phyloP scores from a whole-genome alignment of 129 eudicot genomes.

The Lonicera japonica region DNA sequence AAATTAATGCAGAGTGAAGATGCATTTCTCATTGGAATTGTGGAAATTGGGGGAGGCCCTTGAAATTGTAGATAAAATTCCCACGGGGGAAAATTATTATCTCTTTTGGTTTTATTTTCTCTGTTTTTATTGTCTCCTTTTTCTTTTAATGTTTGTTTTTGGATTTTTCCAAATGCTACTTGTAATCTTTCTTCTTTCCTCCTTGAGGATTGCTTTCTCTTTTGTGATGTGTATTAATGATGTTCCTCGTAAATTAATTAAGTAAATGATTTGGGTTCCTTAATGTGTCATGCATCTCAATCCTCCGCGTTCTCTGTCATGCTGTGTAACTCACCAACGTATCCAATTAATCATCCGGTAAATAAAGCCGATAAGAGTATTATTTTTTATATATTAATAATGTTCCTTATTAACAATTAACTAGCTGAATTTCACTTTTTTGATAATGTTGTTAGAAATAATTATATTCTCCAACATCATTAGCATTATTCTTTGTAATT shows the following conservation, averaged over 20 bases:
- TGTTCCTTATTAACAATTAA: too few relatives aligned
- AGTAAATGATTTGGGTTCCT: not conserved
- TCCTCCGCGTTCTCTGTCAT: too few relatives aligned
- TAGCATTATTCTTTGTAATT: too few relatives aligned
- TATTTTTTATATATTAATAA: too few relatives aligned
- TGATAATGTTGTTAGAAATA: too few relatives aligned
- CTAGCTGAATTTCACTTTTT: too few relatives aligned
- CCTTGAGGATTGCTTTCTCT: not conserved
- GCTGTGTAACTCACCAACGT: too few relatives aligned
- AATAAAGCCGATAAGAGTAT: too few relatives aligned
- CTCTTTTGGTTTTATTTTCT: slow-evolving; percentile 6
- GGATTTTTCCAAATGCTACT: not conserved
- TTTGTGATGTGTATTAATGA: not conserved
- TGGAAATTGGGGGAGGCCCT: not conserved
- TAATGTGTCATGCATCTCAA: too few relatives aligned
- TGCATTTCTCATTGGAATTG: not conserved
- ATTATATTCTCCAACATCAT: too few relatives aligned
- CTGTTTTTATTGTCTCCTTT: not conserved
- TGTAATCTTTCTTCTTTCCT: not conserved
- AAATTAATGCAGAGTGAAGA: not conserved
- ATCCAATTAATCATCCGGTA: too few relatives aligned
- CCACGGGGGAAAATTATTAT: not conserved
- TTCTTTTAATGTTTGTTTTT: too few relatives aligned
- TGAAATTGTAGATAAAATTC: slow-evolving; percentile 11
- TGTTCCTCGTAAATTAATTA: slow-evolving; percentile 1